Base-by-base conservation (phyloP, 495 filamentous ascomycete genomes). In the Pyronema omphalodes region DNA sequence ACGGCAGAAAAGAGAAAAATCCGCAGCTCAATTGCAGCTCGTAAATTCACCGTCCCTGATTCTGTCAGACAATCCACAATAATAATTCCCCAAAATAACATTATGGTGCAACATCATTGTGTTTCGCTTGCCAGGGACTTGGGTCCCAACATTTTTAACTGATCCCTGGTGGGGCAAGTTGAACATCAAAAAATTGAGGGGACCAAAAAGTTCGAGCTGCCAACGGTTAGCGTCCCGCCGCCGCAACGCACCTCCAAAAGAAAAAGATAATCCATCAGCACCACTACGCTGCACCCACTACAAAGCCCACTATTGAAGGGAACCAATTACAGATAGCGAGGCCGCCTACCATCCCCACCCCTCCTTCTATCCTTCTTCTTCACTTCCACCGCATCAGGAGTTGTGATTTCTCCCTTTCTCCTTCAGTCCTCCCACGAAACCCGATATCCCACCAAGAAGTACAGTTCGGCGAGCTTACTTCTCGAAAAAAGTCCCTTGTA, bases 141-240 rank as follows among this genome's bases (percentile, higher is more conserved):
- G 18, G 48, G 33, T 51, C 48, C 48, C 48, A 51, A 51, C 48
- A 51, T 37, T 51, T 51, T 51, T 51, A 12, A 1, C 12, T 41
- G 19, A 47, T 47, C 44, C 44, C 48, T 51, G 48, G 23, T 33
- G 34, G 18, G 34, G 9, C 5, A 29, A 29, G 23, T 29, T 29
- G 23, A 29, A 29, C 39, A 43, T 17, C 39, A 12, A 43, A 43
- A 43, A 43, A n/a, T n/a, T 47, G 39, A 12, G 39, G 15, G 39
- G 39, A 41, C 11, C 39, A 41, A 41, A 47, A 47, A 11, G 11
- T 33, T 51, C 23, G 34, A 51, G 23, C 48, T 51, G 12, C 29
- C 48, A 51, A 34, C 48, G 18, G 23, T 33, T 51, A 51, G 48
- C 48, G 48, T 51, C 34, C 19, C 48, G 9, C 34, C 17, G 39